A percentile compares a stretch with the other conserved stretches of the same genome.
These are phyloP conservation scores for Beauveria caledonica DNA, from an alignment of 2,329 filamentous ascomycete species.

Conservation along the genomic window DNA sequence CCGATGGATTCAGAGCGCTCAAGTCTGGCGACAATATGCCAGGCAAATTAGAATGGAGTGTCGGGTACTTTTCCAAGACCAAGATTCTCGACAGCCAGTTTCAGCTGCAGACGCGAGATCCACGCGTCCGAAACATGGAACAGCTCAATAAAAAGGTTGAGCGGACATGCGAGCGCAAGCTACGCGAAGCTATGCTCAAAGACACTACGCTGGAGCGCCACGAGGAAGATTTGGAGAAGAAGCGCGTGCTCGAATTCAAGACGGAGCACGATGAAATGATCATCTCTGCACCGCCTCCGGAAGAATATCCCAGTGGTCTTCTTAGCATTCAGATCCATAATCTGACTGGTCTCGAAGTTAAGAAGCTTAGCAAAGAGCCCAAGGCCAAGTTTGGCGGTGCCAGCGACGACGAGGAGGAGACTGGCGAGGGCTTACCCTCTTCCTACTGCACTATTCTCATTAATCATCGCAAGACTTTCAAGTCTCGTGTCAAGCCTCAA, in stretches of 20 bases:
- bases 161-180: slow-evolving; percentile 47
- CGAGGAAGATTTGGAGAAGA: slow-evolving; percentile 56
- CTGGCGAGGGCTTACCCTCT: slow-evolving; percentile 58
- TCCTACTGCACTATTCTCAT: slow-evolving; percentile 66
- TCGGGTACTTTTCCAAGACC: slow-evolving; percentile 64
- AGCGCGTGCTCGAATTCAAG: slow-evolving; percentile 59
- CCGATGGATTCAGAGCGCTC: slow-evolving; percentile 57
- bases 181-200: slow-evolving; percentile 50
- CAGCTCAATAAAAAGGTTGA: slow-evolving; percentile 51
- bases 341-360: slow-evolving; percentile 59
- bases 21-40: slow-evolving; percentile 61
- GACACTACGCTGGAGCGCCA: slow-evolving; percentile 42
- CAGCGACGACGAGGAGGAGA: slow-evolving; percentile 48
- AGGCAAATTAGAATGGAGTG: slow-evolving; percentile 59
- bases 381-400: slow-evolving; percentile 39
- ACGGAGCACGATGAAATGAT: slow-evolving; percentile 54
- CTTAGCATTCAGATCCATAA: slow-evolving; percentile 66
- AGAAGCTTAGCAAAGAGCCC: slow-evolving; percentile 47
- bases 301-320: slow-evolving; percentile 55
- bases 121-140: slow-evolving; percentile 47
- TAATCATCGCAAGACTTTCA: slow-evolving; percentile 63
- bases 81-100: slow-evolving; percentile 55
- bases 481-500: slow-evolving; percentile 67
- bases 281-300: slow-evolving; percentile 56
- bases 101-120: slow-evolving; percentile 50